Base-by-base conservation (phyloP, 2,329 filamentous ascomycete genomes). In the Amauroascus niger region DNA sequence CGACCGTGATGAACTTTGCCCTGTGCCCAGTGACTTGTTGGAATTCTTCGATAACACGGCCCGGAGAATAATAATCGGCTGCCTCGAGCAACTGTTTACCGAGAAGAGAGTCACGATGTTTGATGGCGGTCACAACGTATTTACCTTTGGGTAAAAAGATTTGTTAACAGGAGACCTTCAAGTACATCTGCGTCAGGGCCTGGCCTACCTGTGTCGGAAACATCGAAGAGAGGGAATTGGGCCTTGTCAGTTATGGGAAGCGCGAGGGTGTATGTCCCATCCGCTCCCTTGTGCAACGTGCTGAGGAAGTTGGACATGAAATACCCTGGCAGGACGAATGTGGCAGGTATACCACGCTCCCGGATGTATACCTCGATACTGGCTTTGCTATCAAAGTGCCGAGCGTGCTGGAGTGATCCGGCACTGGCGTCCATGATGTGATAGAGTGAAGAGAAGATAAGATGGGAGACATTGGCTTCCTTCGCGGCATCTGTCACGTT, bases 51-150 rank as follows among this genome's bases (percentile, higher is more conserved):
- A 67, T 69, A 1, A 77, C 64, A 26, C 77, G 67, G 1, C 67
- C 59, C 6, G 70, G 60, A 3, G 66, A 74, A 55, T 67, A 66
- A 48, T 73, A 68, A 3, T 65, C 65, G 14, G 65, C 61, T 0
- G 76, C 76, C 0, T 69, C 77, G 16, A 69, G 66, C 28, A 81
- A 66, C 2, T 63, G 69, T 57, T 71, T 71, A 13, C 74, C 74
- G 1, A 71, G 64, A 20, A 72, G 72, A 46, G 68, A 67, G 0
- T 73, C 72, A 0, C 72, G 71, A 13, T 76, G 58, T 24, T 67
- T 64, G 4, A 71, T 58, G 3, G 61, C 61, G 0, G 63, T 65
- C 2, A 61, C 63, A 33, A 69, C 68, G 48, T 64, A 69, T 54
- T 58, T 57, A 7, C 57, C 54, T 50, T 51, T 32, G 13, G 52